Evolutionary conservation across 1,284 basidiomycete species (phyloP), one percentile per base, ranked within the genome.

Genomic region (Cryptococcus sp.): DNA sequence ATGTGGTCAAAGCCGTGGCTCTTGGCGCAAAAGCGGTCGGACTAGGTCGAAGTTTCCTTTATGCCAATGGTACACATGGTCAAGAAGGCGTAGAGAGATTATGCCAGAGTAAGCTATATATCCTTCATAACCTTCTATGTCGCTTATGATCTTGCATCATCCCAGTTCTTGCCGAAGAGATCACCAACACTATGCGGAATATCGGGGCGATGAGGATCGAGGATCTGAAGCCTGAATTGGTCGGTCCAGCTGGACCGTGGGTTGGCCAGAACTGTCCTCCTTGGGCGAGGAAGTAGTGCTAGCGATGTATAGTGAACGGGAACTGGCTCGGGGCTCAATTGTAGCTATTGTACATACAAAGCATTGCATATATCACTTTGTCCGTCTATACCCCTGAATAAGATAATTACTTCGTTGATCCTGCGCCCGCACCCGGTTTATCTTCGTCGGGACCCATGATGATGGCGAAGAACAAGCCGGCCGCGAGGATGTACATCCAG

Each of bases 151-250:
- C 19, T n/a, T 11, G 4, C 8, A 20, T 48, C 25, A 20, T 22
- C 25, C 27, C 82, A 81, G 80, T 84, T 58, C 57, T 83, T 49
- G 73, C 78, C 16, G 81, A 82, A 58, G 83, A 84, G 69, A 81
- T 84, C 50, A 77, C 78, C 20, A 80, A 82, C 31, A 78, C 79
- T 13, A 82, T 84, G 81, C 75, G 81, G 7, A 77, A 83, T 52
- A 73, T 81, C 40, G 83, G 83, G 10, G 81, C 79, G n/a, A 75
- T 72, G 7, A 72, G 69, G 17, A 65, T 84, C 16, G 74, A 81
- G 8, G 86, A 93, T 57, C 81, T 95, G 46, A 84, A 81, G 44
- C 91, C 92, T 0, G 88, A 90, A 70, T 86, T 94, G 88, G 87
- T 91, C 45, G 72, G 76, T 5, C 76, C 74, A 0, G 62, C 64